Conservation (phyloP, 208 protist species). For the Trypanosoma vivax region DNA sequence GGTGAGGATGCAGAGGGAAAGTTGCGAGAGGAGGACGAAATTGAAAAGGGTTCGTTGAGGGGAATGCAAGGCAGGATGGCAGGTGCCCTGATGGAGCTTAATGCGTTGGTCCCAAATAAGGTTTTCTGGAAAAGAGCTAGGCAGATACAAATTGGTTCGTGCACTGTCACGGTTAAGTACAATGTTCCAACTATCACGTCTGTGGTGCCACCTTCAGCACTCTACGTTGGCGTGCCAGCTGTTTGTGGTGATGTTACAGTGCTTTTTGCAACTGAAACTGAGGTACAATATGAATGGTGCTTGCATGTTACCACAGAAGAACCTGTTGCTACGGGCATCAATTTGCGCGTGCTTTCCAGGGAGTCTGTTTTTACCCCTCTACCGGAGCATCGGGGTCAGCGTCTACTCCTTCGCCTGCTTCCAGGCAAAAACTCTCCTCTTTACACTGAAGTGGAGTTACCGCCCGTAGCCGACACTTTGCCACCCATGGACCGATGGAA, state of each 20-base stretch:
- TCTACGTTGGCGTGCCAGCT: conserved; percentile 69
- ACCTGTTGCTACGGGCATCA: not conserved
- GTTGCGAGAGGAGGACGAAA: conserved; percentile 3
- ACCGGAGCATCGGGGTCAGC: conserved; percentile 37
- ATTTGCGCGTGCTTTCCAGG: conserved; percentile 33
- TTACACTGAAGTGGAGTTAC: conserved; percentile 61
- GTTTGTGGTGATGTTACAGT: conserved; percentile 54
- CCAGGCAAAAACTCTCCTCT: conserved; percentile 30
- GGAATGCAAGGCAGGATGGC: not conserved
- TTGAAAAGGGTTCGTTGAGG: conserved; percentile 11
- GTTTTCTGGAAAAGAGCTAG: conserved; percentile 49
- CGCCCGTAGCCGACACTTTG: conserved; percentile 32
- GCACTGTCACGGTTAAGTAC: conserved; percentile 40
- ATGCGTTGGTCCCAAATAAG: conserved; percentile 43
- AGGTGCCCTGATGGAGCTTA: conserved; percentile 21
- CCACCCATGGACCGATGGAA: conserved; percentile 56
- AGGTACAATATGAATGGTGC: conserved; percentile 73
- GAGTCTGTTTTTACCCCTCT: conserved; percentile 45
- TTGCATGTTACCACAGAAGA: not conserved
- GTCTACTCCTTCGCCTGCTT: conserved; percentile 51
- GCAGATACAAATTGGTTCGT: conserved; percentile 39
- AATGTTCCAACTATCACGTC: conserved; percentile 76
- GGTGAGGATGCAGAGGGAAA: too few species aligned
- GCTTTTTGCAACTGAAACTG: conserved; percentile 33
- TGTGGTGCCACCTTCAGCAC: conserved; percentile 36